A percentile compares a stretch with the other conserved stretches of the same genome.
phyloP scores from a whole-genome alignment of 2,329 filamentous ascomycete species.

The Phyllosticta paracitricarpa region DNA sequence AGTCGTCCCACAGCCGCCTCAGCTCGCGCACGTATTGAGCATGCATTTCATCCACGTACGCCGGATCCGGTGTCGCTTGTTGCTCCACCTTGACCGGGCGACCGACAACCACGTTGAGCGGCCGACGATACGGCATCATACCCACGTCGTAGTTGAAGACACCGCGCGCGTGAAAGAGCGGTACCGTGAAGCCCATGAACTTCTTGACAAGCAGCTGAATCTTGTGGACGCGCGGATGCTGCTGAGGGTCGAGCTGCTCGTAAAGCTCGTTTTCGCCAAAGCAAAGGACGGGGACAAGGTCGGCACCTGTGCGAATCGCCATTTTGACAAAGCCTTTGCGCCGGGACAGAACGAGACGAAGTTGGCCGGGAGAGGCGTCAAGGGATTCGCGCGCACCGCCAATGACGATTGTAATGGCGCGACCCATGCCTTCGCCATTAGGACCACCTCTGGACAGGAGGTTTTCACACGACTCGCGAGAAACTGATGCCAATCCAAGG shows the following conservation, averaged over 20 bases:
- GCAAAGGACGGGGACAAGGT: constrained; percentile 80
- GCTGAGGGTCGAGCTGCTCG: constrained; percentile 70
- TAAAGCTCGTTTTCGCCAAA: constrained; percentile 97
- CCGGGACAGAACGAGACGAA: constrained; percentile 69
- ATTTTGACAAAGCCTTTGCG: constrained; percentile 93
- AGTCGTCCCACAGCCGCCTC: constrained; percentile 61
- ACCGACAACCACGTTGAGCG: constrained; percentile 84
- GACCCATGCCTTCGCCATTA: constrained; percentile 75
- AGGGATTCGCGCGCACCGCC: constrained; percentile 89
- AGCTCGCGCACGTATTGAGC: constrained; percentile 67
- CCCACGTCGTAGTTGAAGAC: constrained; percentile 98
- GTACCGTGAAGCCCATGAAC: constrained; percentile 82
- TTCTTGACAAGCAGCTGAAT: constrained; percentile 78
- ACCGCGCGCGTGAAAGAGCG: constrained; percentile 79
- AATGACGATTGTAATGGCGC: constrained; percentile 92
- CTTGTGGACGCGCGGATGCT: constrained; percentile 69
- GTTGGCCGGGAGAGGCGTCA: constrained; percentile 67
- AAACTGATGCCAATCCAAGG: constrained; percentile 81
- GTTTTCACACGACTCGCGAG: constrained; percentile 84
- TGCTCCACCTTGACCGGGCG: constrained; percentile 63
- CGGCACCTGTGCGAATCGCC: constrained; percentile 82
- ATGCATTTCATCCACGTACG: constrained; percentile 74
- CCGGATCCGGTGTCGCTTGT: constrained; percentile 54
- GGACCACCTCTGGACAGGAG: constrained; percentile 68
- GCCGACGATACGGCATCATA: constrained; percentile 82